Evolutionary conservation across 2,329 filamentous ascomycete species (phyloP).

Genomic region (Hyphodiscus sp.): DNA sequence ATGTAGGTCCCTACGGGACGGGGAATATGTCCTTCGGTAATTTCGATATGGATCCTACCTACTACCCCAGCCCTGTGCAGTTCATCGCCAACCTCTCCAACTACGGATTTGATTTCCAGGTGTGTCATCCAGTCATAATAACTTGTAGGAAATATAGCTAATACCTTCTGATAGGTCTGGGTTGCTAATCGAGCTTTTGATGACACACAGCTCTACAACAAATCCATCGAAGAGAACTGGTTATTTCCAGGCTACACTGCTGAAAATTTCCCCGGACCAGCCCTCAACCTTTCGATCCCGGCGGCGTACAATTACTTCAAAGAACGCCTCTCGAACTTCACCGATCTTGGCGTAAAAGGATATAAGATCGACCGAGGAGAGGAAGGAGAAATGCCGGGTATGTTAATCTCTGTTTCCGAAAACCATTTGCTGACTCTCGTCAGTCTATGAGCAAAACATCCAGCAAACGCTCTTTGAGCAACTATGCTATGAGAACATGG

Average conservation of each 20-base stretch:
- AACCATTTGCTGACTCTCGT: background rate
- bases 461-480: constrained; percentile 30
- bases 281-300: constrained; percentile 33
- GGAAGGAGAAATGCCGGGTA: constrained; percentile 33
- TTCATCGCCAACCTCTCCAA: constrained; percentile 30
- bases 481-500: constrained; percentile 31
- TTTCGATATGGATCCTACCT: constrained; percentile 32
- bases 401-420: background rate
- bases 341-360: constrained; percentile 31
- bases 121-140: background rate
- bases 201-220: constrained; percentile 30
- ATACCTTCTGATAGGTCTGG: constrained; percentile 23
- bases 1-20: constrained; percentile 28
- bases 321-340: constrained; percentile 26
- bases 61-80: constrained; percentile 27
- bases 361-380: constrained; percentile 36
- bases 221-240: constrained; percentile 26
- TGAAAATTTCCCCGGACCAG: constrained; percentile 28
- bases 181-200: constrained; percentile 32
- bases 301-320: constrained; percentile 32
- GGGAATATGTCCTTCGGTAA: constrained; percentile 30
- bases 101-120: constrained; percentile 31
- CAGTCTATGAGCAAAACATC: constrained; percentile 30
- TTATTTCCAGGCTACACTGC: constrained; percentile 28
- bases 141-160: background rate